Conservation (phyloP, 306 rosid genomes). For the Abrus precatorius region DNA sequence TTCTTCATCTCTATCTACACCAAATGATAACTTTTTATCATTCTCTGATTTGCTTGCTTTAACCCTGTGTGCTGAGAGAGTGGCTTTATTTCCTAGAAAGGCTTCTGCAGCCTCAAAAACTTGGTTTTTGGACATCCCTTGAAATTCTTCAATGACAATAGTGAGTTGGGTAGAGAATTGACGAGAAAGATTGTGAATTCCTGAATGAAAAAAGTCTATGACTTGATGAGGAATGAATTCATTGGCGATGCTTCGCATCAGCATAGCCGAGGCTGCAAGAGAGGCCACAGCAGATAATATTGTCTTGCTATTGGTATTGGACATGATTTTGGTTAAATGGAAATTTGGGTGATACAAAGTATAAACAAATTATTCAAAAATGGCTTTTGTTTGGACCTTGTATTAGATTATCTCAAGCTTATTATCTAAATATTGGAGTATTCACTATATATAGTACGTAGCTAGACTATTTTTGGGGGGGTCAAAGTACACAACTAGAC, state of each 20-base stretch:
- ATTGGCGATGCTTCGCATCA: slow-evolving; percentile 22
- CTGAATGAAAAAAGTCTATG: background rate
- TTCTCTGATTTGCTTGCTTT: slow-evolving; percentile 47
- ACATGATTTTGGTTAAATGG: slow-evolving; percentile 19
- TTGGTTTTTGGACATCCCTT: slow-evolving; percentile 52
- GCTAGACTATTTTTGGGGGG: background rate
- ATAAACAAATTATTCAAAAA: background rate
- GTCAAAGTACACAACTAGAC: background rate
- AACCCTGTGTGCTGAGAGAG: slow-evolving; percentile 40
- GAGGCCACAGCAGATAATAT: slow-evolving; percentile 39
- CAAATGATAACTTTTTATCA: slow-evolving; percentile 42
- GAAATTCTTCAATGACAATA: slow-evolving; percentile 52
- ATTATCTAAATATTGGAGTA: background rate
- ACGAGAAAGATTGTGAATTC: slow-evolving; percentile 10
- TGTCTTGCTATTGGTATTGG: background rate
- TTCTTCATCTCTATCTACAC: slow-evolving; percentile 53
- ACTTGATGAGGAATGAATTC: slow-evolving; percentile 45
- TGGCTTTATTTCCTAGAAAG: slow-evolving; percentile 54
- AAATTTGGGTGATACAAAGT: background rate
- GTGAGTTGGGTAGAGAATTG: slow-evolving; percentile 45
- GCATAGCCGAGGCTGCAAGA: slow-evolving; percentile 40
- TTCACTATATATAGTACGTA: background rate
- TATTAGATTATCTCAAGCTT: background rate
- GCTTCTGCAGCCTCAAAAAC: slow-evolving; percentile 61
- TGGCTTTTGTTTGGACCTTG: background rate